Percentiles rank a stretch among this genome's conserved stretches.
phyloP scores from a whole-genome alignment of 2,329 filamentous ascomycete species.

The Phialophora expanda region DNA sequence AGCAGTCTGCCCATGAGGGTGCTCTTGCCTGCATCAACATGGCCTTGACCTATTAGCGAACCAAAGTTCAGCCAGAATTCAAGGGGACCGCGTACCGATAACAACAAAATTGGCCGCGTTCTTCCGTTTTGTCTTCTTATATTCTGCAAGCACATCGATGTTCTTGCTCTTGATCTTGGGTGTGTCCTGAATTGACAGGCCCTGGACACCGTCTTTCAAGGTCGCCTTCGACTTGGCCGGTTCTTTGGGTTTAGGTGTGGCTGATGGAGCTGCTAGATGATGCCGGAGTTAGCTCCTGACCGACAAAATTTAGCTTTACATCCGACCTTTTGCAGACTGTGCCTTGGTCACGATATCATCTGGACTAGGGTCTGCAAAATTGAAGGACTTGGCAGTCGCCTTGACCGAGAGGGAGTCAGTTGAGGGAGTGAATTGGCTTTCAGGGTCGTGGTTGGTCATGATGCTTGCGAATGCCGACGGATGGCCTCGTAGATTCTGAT shows the following conservation, averaged over 20 bases:
- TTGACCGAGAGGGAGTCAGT: slow-evolving; percentile 19
- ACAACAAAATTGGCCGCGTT: slow-evolving; percentile 89
- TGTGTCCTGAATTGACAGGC: slow-evolving; percentile 56
- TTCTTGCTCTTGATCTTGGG: slow-evolving; percentile 72
- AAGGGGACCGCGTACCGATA: slow-evolving; percentile 66
- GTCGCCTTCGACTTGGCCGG: slow-evolving; percentile 29
- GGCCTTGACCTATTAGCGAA: slow-evolving; percentile 61
- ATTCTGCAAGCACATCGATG: slow-evolving; percentile 81
- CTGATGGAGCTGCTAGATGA: slow-evolving; percentile 43
- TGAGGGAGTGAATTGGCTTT: slow-evolving; percentile 6
- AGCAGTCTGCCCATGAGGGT: slow-evolving; percentile 96
- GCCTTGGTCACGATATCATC: slow-evolving; percentile 88
- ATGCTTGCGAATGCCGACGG: slow-evolving; percentile 39
- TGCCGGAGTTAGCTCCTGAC: slow-evolving; percentile 43
- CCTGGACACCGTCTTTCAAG: slow-evolving; percentile 56
- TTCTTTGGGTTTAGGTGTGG: slow-evolving; percentile 49
- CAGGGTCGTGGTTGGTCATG: slow-evolving; percentile 30
- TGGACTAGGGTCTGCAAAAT: slow-evolving; percentile 85
- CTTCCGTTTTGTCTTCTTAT: slow-evolving; percentile 75
- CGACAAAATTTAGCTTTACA: slow-evolving; percentile 41
- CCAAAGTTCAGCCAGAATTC: slow-evolving; percentile 11
- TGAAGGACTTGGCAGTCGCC: slow-evolving; percentile 48
- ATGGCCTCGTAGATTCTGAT: slow-evolving; percentile 28
- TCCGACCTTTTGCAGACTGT: slow-evolving; percentile 76
- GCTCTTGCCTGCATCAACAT: slow-evolving; percentile 97